Conservation (phyloP, 83 land plant species). For the Thuja plicata region DNA sequence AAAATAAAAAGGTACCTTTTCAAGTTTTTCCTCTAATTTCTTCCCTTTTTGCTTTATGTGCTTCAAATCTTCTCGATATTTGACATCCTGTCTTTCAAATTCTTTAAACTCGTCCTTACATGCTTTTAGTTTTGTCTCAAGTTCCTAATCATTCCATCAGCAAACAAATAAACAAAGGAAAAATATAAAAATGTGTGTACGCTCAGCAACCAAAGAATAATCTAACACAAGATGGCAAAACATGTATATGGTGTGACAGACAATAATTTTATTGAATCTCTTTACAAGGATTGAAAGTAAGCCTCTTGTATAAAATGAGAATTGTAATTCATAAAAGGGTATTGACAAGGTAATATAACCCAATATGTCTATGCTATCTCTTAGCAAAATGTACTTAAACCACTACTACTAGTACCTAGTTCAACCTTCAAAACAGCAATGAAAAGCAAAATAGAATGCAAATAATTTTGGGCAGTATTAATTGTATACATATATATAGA, state of each 20-base stretch:
- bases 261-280: background rate
- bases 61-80: conserved; percentile 88
- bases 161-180: background rate
- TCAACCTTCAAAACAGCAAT: background rate
- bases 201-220: background rate
- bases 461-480: background rate
- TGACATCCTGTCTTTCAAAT: conserved; percentile 93
- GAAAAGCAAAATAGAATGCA: background rate
- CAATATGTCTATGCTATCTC: background rate
- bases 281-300: background rate
- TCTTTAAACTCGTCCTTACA: conserved; percentile 86
- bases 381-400: background rate
- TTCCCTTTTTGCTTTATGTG: conserved; percentile 89
- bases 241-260: background rate
- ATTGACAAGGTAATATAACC: background rate
- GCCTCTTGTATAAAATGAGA: background rate
- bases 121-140: conserved; percentile 56
- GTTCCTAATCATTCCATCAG: conserved; percentile 48
- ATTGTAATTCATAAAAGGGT: background rate
- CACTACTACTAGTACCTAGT: background rate
- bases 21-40: conserved; percentile 84
- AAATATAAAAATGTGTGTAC: background rate
- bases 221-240: background rate
- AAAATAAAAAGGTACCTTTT: conserved; percentile 47
- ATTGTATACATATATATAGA: background rate